Evolutionary conservation across 2,329 filamentous ascomycete genomes (phyloP).

Genomic region (Penicillium nordicum): DNA sequence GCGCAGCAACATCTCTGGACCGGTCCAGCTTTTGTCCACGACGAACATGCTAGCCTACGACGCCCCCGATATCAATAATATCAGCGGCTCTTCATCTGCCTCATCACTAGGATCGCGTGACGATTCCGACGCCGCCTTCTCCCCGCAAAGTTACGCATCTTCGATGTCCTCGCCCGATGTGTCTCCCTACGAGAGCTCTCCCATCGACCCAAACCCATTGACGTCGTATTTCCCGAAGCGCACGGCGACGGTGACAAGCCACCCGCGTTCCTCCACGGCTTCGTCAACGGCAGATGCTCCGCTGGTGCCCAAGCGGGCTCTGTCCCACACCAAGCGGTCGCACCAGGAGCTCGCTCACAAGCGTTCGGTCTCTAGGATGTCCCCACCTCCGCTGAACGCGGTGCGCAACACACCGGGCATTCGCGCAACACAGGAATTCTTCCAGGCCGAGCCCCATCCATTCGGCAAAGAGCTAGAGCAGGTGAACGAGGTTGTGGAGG

Average conservation of each 20-base stretch:
- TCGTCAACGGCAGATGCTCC: conserved; percentile 55
- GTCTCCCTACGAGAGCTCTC: conserved; percentile 41
- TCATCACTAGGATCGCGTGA: conserved; percentile 40
- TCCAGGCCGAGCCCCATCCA: conserved; percentile 55
- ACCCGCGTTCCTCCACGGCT: conserved; percentile 48
- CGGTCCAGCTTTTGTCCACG: conserved; percentile 82
- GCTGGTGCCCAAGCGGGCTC: conserved; percentile 70
- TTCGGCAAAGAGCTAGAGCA: conserved; percentile 89
- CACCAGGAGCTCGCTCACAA: conserved; percentile 71
- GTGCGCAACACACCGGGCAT: conserved; percentile 34
- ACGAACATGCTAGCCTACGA: conserved; percentile 97
- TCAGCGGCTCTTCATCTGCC: conserved; percentile 47
- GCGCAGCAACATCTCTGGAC: conserved; percentile 68
- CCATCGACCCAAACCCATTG: conserved; percentile 54
- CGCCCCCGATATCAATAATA: conserved; percentile 69
- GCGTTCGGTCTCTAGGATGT: conserved; percentile 58
- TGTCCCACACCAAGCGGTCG: conserved; percentile 85
- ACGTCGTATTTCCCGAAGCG: conserved; percentile 65
- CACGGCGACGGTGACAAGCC: conserved; percentile 62
- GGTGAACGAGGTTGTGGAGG: conserved; percentile 88
- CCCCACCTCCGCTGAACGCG: conserved; percentile 40
- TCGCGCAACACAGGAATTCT: conserved; percentile 38
- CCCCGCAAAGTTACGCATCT: conserved; percentile 51
- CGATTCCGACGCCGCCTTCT: conserved; percentile 61
- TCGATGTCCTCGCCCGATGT: conserved; percentile 47